Evolutionary conservation across 2,329 filamentous ascomycete genomes (phyloP).

Genomic region (Fusarium devonianum): DNA sequence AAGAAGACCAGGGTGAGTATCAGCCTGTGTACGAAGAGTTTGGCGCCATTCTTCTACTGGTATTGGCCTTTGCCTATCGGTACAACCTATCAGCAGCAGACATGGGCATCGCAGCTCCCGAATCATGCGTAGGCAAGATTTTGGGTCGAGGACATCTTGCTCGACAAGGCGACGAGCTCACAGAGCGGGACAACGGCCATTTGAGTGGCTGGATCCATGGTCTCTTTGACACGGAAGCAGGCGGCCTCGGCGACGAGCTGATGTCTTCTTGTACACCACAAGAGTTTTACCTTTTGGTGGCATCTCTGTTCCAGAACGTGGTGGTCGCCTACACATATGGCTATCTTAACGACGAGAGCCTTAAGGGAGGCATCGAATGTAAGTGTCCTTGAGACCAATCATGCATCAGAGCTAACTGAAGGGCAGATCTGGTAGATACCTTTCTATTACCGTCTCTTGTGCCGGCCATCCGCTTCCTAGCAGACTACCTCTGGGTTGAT

Average conservation of each 20-base stretch:
- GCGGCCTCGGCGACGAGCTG: constrained; percentile 78
- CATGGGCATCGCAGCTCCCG: constrained; percentile 64
- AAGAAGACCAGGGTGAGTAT: constrained; percentile 84
- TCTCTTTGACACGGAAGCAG: constrained; percentile 76
- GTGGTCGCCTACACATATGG: constrained; percentile 73
- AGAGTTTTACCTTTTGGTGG: constrained; percentile 80
- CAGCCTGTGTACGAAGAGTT: constrained; percentile 89
- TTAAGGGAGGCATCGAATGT: constrained; percentile 81
- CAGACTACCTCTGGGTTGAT: constrained; percentile 72
- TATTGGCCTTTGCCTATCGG: constrained; percentile 77
- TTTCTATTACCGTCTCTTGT: constrained; percentile 82
- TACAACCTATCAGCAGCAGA: constrained; percentile 72
- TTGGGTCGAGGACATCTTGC: constrained; percentile 66
- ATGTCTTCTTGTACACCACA: constrained; percentile 84
- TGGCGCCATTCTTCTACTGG: constrained; percentile 75
- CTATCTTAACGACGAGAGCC: constrained; percentile 70
- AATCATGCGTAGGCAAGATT: constrained; percentile 74
- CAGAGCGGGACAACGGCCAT: constrained; percentile 69
- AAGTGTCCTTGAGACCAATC: constrained; percentile 42
- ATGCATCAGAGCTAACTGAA: constrained; percentile 23
- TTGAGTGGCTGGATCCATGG: constrained; percentile 79
- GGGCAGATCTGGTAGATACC: constrained; percentile 74
- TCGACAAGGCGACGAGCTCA: constrained; percentile 65
- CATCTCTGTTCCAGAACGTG: constrained; percentile 78
- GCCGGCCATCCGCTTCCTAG: constrained; percentile 74